A percentile compares a stretch with the other conserved stretches of the same genome.
phyloP scores from a whole-genome alignment of 2,329 filamentous ascomycete species.

The Aspergillus carbonarius region DNA sequence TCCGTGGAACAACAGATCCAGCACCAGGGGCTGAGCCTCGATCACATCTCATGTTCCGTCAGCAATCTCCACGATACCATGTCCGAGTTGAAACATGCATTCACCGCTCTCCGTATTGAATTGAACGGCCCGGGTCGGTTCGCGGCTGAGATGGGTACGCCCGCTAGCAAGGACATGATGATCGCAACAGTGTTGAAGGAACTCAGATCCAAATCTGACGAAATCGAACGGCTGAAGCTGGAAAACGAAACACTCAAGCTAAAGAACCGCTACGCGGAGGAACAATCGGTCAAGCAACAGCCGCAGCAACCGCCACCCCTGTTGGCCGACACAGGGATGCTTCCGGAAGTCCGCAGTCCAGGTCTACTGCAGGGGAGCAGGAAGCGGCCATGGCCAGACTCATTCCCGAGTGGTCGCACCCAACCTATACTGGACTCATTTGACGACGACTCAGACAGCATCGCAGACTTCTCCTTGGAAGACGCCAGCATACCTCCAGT shows the following conservation, averaged over 20 bases:
- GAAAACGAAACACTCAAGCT: conserved; percentile 40
- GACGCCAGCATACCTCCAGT: conserved; percentile 21
- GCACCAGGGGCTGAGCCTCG: conserved; percentile 37
- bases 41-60: conserved; percentile 40
- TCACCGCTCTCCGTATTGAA: conserved; percentile 39
- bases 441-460: conserved; percentile 30
- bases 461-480: conserved; percentile 28
- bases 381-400: conserved; percentile 34
- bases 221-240: conserved; percentile 39
- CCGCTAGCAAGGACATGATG: conserved; percentile 33
- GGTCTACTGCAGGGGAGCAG: conserved; percentile 34
- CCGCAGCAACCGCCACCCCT: conserved; percentile 3
- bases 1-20: conserved; percentile 37
- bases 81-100: conserved; percentile 40
- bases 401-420: conserved; percentile 25
- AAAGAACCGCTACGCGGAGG: conserved; percentile 36
- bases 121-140: conserved; percentile 31
- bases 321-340: conserved; percentile 7
- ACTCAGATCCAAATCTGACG: conserved; percentile 39
- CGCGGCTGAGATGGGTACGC: conserved; percentile 19
- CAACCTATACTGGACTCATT: conserved; percentile 34
- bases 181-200: conserved; percentile 39
- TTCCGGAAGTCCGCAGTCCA: conserved; percentile 35
- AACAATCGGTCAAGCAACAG: conserved; percentile 20
- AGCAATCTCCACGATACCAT: conserved; percentile 41